These are phyloP conservation scores for Fusarium armeniacum DNA, from an alignment of 2,329 filamentous ascomycete species.

Conservation along the genomic window DNA sequence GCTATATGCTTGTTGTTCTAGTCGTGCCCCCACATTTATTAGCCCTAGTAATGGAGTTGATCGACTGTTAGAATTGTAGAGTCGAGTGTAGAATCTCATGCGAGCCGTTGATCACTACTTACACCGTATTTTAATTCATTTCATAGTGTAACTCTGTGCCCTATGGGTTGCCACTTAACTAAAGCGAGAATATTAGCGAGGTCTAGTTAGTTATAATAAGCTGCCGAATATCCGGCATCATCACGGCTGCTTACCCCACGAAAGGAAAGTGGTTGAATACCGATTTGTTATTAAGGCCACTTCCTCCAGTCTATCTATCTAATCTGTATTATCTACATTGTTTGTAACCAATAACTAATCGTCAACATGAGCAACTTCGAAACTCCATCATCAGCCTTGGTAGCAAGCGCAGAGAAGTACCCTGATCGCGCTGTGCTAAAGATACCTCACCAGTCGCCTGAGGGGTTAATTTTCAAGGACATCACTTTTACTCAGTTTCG, in stretches of 20 bases:
- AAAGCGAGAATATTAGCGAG: neutral
- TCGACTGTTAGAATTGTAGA: neutral
- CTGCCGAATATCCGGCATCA: neutral
- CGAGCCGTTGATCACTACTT: neutral
- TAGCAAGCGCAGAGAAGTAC: slow-evolving; percentile 3
- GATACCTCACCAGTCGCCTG: neutral
- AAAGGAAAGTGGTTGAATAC: no score
- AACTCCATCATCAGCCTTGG: slow-evolving; percentile 15
- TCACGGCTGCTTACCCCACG: neutral
- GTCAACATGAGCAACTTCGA: slow-evolving; percentile 3
- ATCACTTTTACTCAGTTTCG: slow-evolving; percentile 29
- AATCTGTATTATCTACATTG: neutral
- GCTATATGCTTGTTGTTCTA: neutral
- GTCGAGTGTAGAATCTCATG: neutral
- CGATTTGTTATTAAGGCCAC: neutral
- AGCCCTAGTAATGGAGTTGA: neutral
- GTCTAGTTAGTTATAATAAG: neutral
- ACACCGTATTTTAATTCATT: neutral
- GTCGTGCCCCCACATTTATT: no score
- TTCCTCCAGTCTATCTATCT: neutral
- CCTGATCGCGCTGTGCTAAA: slow-evolving; percentile 31
- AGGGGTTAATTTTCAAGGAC: slow-evolving; percentile 17
- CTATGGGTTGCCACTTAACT: neutral
- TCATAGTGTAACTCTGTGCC: no score
- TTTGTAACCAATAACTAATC: neutral